Conservation (phyloP, 208 protist species). For the Trypanosoma avium region DNA sequence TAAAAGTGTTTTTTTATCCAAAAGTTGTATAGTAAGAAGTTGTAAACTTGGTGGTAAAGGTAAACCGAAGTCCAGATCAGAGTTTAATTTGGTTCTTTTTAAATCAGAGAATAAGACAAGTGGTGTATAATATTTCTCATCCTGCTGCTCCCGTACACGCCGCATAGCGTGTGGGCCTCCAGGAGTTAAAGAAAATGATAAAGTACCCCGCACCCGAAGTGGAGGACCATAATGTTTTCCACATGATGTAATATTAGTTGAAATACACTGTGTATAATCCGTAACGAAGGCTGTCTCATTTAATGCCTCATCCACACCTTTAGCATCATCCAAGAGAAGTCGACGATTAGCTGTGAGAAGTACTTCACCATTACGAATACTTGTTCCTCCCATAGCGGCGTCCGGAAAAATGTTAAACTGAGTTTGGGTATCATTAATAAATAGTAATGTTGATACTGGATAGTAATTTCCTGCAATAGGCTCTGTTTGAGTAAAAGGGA, state of each 20-base stretch:
- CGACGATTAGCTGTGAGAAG: constrained; percentile 40
- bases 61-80: not conserved
- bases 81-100: not conserved
- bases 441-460: constrained; percentile 44
- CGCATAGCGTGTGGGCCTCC: constrained; percentile 10
- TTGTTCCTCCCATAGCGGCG: constrained; percentile 28
- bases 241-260: not conserved
- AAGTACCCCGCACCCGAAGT: constrained; percentile 10
- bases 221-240: constrained; percentile 5
- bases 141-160: constrained; percentile 18
- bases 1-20: constrained; percentile 17
- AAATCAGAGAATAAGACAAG: constrained; percentile 7
- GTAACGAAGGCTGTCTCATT: constrained; percentile 34
- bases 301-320: constrained; percentile 38
- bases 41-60: constrained; percentile 15
- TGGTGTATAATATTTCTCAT: constrained; percentile 20
- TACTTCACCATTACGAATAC: constrained; percentile 28
- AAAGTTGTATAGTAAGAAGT: constrained; percentile 27
- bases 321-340: constrained; percentile 32
- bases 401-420: constrained; percentile 34
- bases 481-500: constrained; percentile 31
- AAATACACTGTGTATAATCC: not conserved
- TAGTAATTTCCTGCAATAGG: constrained; percentile 67
- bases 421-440: constrained; percentile 25
- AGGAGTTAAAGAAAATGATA: not conserved